Conservation (phyloP, 2,329 filamentous ascomycete species). For the Rhinocladiella similis region DNA sequence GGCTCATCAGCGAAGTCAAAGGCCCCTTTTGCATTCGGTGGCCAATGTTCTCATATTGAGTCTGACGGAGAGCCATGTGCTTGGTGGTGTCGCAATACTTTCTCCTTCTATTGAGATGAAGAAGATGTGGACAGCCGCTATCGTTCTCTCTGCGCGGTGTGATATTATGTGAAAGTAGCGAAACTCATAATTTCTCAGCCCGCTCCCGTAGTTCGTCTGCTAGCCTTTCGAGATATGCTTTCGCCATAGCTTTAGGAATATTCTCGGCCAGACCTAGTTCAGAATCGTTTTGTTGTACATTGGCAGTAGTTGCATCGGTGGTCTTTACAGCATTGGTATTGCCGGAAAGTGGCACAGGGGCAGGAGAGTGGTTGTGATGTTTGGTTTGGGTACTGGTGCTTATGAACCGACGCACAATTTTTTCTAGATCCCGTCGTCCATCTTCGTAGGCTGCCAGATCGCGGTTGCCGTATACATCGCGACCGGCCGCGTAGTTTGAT, state of each 20-base stretch:
- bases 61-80: too few species aligned
- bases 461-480: conserved; percentile 85
- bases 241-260: conserved; percentile 65
- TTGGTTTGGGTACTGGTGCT: not conserved
- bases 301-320: not conserved
- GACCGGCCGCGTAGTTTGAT: conserved; percentile 67
- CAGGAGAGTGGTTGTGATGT: not conserved
- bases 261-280: conserved; percentile 38
- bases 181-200: conserved; percentile 22
- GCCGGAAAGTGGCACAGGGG: not conserved
- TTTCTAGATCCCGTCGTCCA: conserved; percentile 69
- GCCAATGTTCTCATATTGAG: too few species aligned
- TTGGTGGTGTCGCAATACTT: too few species aligned
- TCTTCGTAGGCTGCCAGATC: conserved; percentile 84
- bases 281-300: not conserved
- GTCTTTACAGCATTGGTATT: not conserved
- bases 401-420: conserved; percentile 49
- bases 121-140: too few species aligned
- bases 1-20: not conserved
- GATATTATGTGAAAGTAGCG: too few species aligned
- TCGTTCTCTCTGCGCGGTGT: too few species aligned
- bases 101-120: too few species aligned
- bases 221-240: conserved; percentile 73
- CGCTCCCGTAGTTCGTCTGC: conserved; percentile 63
- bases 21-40: too few species aligned